Evolutionary conservation across 2,329 filamentous ascomycete genomes (phyloP), one percentile per base, ranked within the genome.

Genomic region (Bipolaris oryzae): DNA sequence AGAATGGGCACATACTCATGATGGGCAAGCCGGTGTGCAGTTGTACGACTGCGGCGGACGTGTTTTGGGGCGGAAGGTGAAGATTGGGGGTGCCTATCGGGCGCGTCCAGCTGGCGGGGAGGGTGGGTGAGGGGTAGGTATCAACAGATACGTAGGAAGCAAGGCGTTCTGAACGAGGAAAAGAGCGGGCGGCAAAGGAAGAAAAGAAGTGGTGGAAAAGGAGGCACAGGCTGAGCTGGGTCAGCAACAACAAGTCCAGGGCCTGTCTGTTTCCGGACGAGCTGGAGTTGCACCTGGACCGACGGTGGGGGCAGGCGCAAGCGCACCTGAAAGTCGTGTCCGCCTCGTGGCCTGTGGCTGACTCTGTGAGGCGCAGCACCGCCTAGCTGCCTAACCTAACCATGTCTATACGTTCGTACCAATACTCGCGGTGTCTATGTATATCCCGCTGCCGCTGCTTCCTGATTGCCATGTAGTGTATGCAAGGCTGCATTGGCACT

Each of bases 1-100:
- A 41, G 55, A 53, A 57, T 47, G 59, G 67, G 52, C 50, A 68
- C 68, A 63, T 7, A 75, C 74, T 76, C 74, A 76, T 76, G 62
- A 46, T 74, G 66, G 57, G 60, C 62, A 59, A 66, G 57, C 56
- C 51, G 49, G 48, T 46, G 60, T 57, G 66, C 70, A 67, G 71
- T 63, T 60, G 58, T 55, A 61, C 31, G 45, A 60, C 67, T 67
- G 68, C 57, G 20, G 35, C 67, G 64, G 67, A 50, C 69, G 60
- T 68, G 64, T 67, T 46, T 56, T 64, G 60, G 64, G 67, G 72
- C 67, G 72, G 69, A 65, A 58, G 62, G 63, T 73, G 57, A 66
- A 66, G 61, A 53, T 56, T 58, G 57, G 67, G 57, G 66, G 50
- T 66, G 66, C 65, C 70, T 74, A 65, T 70, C 60, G 61, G 66